Percentiles rank a stretch among this genome's conserved stretches.
These are phyloP conservation scores for Neurospora pannonica DNA, from an alignment of 495 filamentous ascomycete genomes.

Conservation along the genomic window DNA sequence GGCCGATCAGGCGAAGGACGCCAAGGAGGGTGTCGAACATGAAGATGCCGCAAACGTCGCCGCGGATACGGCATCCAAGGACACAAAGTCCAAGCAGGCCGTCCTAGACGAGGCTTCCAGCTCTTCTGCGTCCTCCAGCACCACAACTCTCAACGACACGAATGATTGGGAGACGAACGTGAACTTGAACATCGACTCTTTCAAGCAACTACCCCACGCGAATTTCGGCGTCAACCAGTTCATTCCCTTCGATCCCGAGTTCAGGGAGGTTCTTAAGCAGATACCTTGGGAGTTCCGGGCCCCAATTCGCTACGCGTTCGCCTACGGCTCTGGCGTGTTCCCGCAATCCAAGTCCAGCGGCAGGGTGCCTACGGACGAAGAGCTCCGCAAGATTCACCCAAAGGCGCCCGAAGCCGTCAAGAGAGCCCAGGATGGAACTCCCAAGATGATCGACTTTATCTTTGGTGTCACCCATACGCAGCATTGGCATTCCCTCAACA, in stretches of 20 bases:
- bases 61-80: constrained; percentile 9
- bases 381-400: constrained; percentile 57
- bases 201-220: constrained; percentile 76
- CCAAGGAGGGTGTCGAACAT: constrained; percentile 10
- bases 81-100: constrained; percentile 16
- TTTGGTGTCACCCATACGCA: constrained; percentile 92
- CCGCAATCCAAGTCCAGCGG: constrained; percentile 52
- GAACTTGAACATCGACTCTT: constrained; percentile 62
- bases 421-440: constrained; percentile 71
- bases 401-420: constrained; percentile 66
- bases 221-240: constrained; percentile 94
- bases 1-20: constrained; percentile 8
- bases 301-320: constrained; percentile 90
- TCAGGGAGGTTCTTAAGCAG: constrained; percentile 80
- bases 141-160: constrained; percentile 22
- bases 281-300: constrained; percentile 90
- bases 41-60: constrained; percentile 18
- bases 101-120: constrained; percentile 16
- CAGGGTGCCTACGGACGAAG: constrained; percentile 38
- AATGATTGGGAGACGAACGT: constrained; percentile 72
- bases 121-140: constrained; percentile 17
- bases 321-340: constrained; percentile 95
- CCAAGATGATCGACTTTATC: constrained; percentile 98
- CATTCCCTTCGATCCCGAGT: constrained; percentile 86
- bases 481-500: constrained; percentile 92